Evolutionary conservation across 345 rosid genomes (phyloP).

Genomic region (Theobroma cacao): DNA sequence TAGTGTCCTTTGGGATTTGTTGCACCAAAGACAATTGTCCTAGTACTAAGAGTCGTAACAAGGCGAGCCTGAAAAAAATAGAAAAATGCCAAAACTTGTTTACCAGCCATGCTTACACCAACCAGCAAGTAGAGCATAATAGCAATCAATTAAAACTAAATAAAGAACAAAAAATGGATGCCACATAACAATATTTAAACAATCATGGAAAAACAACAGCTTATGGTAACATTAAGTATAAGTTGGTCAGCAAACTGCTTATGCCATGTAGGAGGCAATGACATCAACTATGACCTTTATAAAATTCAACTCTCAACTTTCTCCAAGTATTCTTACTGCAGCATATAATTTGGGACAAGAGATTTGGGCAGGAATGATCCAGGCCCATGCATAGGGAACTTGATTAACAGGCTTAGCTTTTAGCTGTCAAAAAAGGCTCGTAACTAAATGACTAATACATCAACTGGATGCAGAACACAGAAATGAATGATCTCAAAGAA

Average conservation of each 20-base stretch:
- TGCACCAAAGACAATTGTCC: conserved; percentile 89
- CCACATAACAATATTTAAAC: not conserved
- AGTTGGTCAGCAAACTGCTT: not conserved
- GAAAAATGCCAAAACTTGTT: conserved; percentile 7
- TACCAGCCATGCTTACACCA: conserved; percentile 6
- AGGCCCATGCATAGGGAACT: not conserved
- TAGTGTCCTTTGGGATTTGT: conserved; percentile 98
- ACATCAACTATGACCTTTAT: not conserved
- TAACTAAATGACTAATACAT: not conserved
- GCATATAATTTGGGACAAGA: not conserved
- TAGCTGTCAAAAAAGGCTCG: not conserved
- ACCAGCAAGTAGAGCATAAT: conserved; percentile 9
- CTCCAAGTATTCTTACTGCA: not conserved
- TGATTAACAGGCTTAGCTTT: not conserved
- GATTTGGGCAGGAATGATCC: not conserved
- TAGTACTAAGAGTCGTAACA: conserved; percentile 86
- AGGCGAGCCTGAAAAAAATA: conserved; percentile 81
- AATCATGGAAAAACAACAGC: conserved; percentile 5
- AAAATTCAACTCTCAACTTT: not conserved
- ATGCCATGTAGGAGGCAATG: not conserved
- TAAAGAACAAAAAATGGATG: not conserved
- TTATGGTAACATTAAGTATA: not conserved
- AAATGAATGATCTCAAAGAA: not conserved
- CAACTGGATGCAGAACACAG: not conserved
- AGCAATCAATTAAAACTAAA: not conserved